Evolutionary conservation across 2,329 filamentous ascomycete genomes (phyloP).

Genomic region (Orbilia blumenaviensis): DNA sequence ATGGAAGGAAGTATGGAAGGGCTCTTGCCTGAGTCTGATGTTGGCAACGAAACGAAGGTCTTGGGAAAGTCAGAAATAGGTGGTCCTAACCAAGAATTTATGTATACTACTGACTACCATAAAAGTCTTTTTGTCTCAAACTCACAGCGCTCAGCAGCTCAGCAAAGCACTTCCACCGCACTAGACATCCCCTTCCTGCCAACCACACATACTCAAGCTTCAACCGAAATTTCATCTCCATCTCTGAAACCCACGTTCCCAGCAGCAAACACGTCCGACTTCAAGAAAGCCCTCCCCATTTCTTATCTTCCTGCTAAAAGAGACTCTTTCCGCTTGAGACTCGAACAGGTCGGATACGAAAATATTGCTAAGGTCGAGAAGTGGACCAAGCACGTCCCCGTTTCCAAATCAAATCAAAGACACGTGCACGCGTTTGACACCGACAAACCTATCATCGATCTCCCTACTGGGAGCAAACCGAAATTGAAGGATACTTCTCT

Average conservation of each 20-base stretch:
- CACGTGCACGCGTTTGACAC: conserved; percentile 9
- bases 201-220: no score
- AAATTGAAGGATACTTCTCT: neutral
- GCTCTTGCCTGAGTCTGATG: no score
- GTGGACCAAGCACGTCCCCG: neutral
- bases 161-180: neutral
- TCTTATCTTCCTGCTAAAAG: no score
- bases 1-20: no score
- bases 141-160: neutral
- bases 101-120: no score
- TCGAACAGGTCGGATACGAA: neutral
- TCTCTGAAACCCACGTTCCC: neutral
- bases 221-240: neutral
- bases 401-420: neutral
- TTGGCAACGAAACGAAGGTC: no score
- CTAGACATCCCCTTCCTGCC: no score
- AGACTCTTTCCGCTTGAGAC: neutral
- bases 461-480: neutral
- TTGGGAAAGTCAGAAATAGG: no score
- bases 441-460: neutral
- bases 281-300: neutral
- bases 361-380: neutral
- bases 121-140: neutral
- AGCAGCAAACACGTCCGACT: neutral
- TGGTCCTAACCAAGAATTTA: no score